Percentiles rank a stretch among this genome's conserved stretches.
Evolutionary conservation across 352 stramenopile species (phyloP).

Genomic region (Globisporangium abappressorium): DNA sequence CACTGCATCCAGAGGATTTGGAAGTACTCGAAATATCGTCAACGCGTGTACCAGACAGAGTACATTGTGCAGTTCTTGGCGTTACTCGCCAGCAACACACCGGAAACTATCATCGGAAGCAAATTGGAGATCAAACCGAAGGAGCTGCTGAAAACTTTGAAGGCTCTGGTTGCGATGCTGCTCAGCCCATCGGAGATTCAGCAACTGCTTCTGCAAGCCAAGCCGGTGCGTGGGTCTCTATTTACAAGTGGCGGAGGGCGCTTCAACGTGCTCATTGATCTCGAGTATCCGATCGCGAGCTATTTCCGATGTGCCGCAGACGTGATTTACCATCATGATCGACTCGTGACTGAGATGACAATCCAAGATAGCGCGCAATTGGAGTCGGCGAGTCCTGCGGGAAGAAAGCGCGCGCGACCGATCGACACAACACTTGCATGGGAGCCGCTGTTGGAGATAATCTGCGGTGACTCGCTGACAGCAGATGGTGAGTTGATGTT

Average conservation of each 20-base stretch:
- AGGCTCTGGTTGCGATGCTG: constrained; percentile 35
- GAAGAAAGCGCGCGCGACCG: constrained; percentile 18
- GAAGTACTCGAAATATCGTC: constrained; percentile 34
- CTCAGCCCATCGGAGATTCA: constrained; percentile 44
- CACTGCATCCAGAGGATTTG: constrained; percentile 68
- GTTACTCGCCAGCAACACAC: constrained; percentile 47
- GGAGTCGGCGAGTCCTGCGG: background rate
- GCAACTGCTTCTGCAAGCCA: constrained; percentile 38
- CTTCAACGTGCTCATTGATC: constrained; percentile 21
- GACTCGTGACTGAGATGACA: constrained; percentile 28
- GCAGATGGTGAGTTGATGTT: constrained; percentile 17
- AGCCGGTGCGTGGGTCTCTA: constrained; percentile 17
- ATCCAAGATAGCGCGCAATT: background rate
- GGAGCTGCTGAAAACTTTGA: constrained; percentile 40
- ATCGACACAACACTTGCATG: constrained; percentile 31
- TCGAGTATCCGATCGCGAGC: constrained; percentile 40
- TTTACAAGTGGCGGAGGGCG: constrained; percentile 5
- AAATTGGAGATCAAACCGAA: constrained; percentile 30
- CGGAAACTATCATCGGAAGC: constrained; percentile 19
- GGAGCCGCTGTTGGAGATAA: constrained; percentile 42
- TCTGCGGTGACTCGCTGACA: constrained; percentile 30
- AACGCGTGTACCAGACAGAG: constrained; percentile 36
- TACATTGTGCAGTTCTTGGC: constrained; percentile 64
- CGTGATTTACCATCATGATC: constrained; percentile 55
- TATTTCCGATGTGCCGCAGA: constrained; percentile 54